Base-by-base conservation (phyloP, 108 stramenopile genomes). In the Nitzschia inconspicua region DNA sequence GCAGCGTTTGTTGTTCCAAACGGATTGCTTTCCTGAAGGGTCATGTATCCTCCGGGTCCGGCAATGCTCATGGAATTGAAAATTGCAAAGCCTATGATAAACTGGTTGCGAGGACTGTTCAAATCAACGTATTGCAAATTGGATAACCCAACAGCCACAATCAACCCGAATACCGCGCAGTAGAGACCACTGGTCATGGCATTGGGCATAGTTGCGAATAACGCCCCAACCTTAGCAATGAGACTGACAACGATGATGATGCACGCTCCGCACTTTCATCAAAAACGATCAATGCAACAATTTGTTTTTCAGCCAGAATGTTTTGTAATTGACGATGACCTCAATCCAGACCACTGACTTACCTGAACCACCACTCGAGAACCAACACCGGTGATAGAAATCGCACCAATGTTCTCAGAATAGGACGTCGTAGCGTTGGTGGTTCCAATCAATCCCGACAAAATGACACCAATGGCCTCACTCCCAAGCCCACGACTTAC, bases 101-200 rank as follows among this genome's bases (percentile, higher is more conserved):
- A 71, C 40, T 53, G 70, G 51, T 71, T 71, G 1, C 70, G 47
- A 6, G 49, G 47, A 44, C 28, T 56, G 63, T 71, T 71, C 63
- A 71, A 44, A 23, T 62, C 55, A 24, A 71, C 46, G 44, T 71
- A 52, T 30, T 71, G 71, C 47, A 72, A 60, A 22, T 59, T 72
- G 40, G 65, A 66, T 14, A 72, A 24, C 16, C 71, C 71, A 13
- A 72, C 71, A 41, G 71, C 71, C 4, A 72, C 71, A 22, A 72
- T 60, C 32, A 72, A 40, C 3, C 63, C 63, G 19, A 72, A 72
- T 0, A 72, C 32, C 4, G 44, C 64, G 34, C 71, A 72, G 44
- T 65, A 72, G 1, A 72, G 3, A 39, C 71, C 71, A 37, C 41
- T 42, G 2, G 54, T 44, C 63, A 72, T 59, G 8, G 63, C 23